A percentile compares a stretch with the other conserved stretches of the same genome.
Evolutionary conservation across 805 yeast genomes (phyloP).

Genomic region (Starmerella potacharoeniae): DNA sequence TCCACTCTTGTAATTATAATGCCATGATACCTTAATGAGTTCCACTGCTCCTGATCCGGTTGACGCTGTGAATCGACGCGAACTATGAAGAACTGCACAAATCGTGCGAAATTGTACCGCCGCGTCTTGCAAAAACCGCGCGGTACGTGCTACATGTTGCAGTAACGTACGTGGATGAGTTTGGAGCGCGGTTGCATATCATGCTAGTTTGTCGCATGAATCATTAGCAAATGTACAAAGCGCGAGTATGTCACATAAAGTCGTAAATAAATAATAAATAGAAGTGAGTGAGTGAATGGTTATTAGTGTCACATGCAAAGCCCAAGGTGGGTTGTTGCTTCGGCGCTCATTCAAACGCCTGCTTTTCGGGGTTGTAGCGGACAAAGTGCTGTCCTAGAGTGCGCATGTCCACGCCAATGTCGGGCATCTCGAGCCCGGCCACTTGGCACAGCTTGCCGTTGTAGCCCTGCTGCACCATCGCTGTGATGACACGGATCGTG

Average conservation of each 20-base stretch:
- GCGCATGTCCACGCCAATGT: constrained; percentile 16
- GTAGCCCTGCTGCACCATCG: constrained; percentile 13
- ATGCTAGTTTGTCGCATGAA: no score
- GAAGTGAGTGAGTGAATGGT: background rate
- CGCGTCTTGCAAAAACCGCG: no score
- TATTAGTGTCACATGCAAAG: background rate
- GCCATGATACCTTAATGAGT: no score
- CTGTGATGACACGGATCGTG: constrained; percentile 3
- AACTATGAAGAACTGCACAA: no score
- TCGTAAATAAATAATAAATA: background rate
- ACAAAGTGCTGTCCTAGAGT: constrained; percentile 19
- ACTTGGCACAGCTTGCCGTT: constrained; percentile 7
- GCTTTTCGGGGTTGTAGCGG: constrained; percentile 8
- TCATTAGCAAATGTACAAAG: no score
- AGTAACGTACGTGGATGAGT: no score
- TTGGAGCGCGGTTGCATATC: no score
- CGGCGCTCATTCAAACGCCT: constrained; percentile 7
- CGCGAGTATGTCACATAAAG: background rate
- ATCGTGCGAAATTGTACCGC: no score
- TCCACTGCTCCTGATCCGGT: no score
- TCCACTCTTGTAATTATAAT: background rate
- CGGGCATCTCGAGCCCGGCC: constrained; percentile 19
- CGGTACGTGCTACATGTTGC: no score
- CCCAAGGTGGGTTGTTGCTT: background rate
- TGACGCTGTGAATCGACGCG: no score